Conservation (phyloP, 2,329 filamentous ascomycete species). For the Ophiostoma ulmi region DNA sequence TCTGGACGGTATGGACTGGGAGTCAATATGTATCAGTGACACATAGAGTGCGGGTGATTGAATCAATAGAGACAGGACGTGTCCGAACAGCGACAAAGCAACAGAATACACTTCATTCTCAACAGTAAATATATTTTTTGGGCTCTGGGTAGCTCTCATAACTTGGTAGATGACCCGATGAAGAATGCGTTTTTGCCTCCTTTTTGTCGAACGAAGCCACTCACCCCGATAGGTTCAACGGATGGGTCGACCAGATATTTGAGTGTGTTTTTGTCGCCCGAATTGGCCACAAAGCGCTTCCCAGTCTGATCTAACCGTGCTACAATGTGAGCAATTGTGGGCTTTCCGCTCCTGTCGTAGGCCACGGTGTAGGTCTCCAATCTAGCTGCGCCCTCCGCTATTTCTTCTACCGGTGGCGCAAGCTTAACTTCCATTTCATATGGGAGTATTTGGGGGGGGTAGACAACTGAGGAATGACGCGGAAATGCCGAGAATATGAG, state of each 20-base stretch:
- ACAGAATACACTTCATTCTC: background rate
- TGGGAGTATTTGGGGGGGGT: constrained; percentile 21
- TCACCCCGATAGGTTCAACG: constrained; percentile 18
- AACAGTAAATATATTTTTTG: background rate
- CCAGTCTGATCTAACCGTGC: background rate
- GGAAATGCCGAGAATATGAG: constrained; percentile 16
- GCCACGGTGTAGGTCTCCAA: constrained; percentile 22
- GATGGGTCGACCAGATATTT: constrained; percentile 11
- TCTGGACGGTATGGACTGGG: constrained; percentile 18
- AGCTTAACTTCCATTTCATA: background rate
- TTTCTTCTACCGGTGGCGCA: constrained; percentile 1
- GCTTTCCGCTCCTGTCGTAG: constrained; percentile 15
- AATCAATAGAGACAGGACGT: background rate
- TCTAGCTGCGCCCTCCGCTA: constrained; percentile 12
- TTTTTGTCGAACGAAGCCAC: constrained; percentile 13
- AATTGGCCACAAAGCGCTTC: constrained; percentile 19
- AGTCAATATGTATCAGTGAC: background rate
- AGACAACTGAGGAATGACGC: background rate
- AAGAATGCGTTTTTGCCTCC: constrained; percentile 22
- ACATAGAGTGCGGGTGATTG: background rate
- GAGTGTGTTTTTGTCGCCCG: constrained; percentile 19
- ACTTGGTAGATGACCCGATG: constrained; percentile 2
- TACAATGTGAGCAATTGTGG: constrained; percentile 14
- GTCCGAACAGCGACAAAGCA: background rate
- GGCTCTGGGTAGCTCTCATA: constrained; percentile 18